Evolutionary conservation across 352 stramenopile genomes (phyloP).

Genomic region (Globisporangium acanthophoron): DNA sequence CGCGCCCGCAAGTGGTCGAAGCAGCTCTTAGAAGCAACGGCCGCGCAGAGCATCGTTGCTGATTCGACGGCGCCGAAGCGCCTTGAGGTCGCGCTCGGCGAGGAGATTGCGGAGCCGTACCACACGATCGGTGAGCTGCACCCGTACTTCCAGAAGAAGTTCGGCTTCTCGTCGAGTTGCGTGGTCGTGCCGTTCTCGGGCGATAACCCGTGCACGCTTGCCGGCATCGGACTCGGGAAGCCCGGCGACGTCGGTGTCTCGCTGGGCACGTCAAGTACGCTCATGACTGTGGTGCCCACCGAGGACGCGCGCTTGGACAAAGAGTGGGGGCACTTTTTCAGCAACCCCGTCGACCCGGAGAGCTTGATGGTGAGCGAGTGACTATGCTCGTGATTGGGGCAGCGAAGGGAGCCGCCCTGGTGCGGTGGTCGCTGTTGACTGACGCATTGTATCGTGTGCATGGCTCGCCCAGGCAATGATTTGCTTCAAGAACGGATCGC

Average conservation of each 20-base stretch:
- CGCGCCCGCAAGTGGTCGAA: constrained; percentile 46
- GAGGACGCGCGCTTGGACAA: constrained; percentile 24
- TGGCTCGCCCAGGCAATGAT: constrained; percentile 55
- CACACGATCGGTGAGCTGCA: constrained; percentile 38
- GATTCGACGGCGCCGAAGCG: constrained; percentile 1
- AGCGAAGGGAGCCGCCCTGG: no score
- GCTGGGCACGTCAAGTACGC: constrained; percentile 55
- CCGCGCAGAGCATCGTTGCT: constrained; percentile 14
- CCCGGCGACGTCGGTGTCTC: constrained; percentile 56
- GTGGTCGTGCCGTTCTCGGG: constrained; percentile 70
- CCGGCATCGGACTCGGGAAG: constrained; percentile 51
- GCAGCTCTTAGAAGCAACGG: constrained; percentile 34
- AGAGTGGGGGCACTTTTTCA: constrained; percentile 62
- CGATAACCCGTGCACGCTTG: constrained; percentile 78
- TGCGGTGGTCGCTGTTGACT: not conserved
- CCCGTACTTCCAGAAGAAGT: constrained; percentile 60
- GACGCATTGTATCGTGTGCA: not conserved
- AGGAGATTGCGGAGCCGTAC: constrained; percentile 43
- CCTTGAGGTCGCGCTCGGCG: constrained; percentile 25
- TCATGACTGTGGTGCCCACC: constrained; percentile 51
- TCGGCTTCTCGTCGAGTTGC: constrained; percentile 49
- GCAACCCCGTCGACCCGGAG: constrained; percentile 69
- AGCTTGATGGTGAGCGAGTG: constrained; percentile 39
- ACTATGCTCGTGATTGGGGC: not conserved
- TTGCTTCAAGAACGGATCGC: constrained; percentile 82